A percentile compares a stretch with the other conserved stretches of the same genome.
phyloP scores from a whole-genome alignment of 129 eudicot genomes.

The Flaveria sonorensis region DNA sequence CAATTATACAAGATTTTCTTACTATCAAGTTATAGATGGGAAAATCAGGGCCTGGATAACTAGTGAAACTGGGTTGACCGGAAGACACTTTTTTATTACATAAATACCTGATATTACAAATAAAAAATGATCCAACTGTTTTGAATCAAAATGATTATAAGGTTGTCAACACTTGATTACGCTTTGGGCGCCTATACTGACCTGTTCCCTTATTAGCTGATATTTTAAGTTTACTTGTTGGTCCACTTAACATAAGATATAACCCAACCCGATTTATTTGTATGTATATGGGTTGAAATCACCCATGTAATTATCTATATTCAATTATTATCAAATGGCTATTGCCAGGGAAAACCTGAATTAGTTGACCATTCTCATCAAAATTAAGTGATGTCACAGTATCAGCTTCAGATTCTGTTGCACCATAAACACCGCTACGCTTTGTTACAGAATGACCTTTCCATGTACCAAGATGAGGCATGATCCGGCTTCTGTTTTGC shows the following conservation, averaged over 20 bases:
- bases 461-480: constrained; percentile 81
- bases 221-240: neutral
- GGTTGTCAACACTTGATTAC: neutral
- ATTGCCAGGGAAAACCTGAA: constrained; percentile 53
- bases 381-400: constrained; percentile 61
- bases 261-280: neutral
- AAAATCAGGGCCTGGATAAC: neutral
- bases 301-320: neutral
- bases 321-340: constrained; percentile 3
- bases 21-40: neutral
- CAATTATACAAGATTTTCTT: constrained; percentile 1
- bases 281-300: neutral
- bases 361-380: constrained; percentile 66
- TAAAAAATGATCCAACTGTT: neutral
- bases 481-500: constrained; percentile 57
- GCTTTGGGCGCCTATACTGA: neutral
- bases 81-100: neutral
- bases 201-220: neutral
- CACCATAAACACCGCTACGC: constrained; percentile 97
- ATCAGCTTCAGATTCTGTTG: constrained; percentile 80
- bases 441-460: constrained; percentile 84
- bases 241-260: neutral
- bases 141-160: neutral
- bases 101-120: neutral
- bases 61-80: neutral